Percentiles rank a stretch among this genome's conserved stretches.
Conservation (phyloP, 2,329 filamentous ascomycete species). For the Fusarium sororula region DNA sequence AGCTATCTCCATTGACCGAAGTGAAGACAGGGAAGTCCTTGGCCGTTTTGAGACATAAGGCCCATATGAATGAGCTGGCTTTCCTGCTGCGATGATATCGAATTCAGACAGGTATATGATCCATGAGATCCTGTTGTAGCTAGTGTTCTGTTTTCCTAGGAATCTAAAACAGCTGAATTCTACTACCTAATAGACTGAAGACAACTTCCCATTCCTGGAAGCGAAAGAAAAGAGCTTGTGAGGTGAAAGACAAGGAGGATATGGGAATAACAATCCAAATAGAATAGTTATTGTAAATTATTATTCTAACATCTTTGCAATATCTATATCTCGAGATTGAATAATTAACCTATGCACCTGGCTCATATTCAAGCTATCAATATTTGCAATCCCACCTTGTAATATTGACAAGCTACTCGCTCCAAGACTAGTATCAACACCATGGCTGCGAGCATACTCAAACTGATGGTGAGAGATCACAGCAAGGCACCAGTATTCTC, state of each 20-base stretch:
- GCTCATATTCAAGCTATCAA: too few species aligned
- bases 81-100: too few species aligned
- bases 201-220: neutral
- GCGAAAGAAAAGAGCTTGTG: neutral
- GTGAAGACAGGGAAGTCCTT: neutral
- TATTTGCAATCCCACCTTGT: too few species aligned
- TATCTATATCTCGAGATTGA: too few species aligned
- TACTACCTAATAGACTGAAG: neutral
- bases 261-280: neutral
- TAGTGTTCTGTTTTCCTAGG: neutral
- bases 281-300: neutral
- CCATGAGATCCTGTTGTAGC: rapidly evolving
- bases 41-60: neutral
- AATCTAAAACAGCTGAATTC: neutral
- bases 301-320: too few species aligned
- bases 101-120: neutral
- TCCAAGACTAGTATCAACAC: too few species aligned
- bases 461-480: too few species aligned
- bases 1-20: rapidly evolving
- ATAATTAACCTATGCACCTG: too few species aligned
- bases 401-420: too few species aligned
- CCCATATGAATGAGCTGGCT: neutral
- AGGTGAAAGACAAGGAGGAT: neutral
- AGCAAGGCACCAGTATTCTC: too few species aligned
- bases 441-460: too few species aligned